Base-by-base conservation (phyloP, 306 rosid species). In the Rosa persica region DNA sequence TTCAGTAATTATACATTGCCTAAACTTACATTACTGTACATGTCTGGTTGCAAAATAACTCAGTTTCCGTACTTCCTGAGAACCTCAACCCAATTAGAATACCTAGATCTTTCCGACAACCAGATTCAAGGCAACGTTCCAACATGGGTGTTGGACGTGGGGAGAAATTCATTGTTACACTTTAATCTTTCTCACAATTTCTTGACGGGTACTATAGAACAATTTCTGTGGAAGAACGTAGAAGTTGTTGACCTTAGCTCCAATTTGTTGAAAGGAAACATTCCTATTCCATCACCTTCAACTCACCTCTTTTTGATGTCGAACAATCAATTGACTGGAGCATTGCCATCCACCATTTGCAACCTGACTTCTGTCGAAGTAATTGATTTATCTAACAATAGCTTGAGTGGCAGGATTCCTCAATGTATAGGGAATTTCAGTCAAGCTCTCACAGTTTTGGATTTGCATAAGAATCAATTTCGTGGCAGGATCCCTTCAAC, bases 111-210 rank as follows among this genome's bases (percentile, higher is more conserved):
- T 51, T 51, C 57, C 7, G 8, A 17, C 22, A 51, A 51, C 22
- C 40, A 72, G 30, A 72, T 72, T 72, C n/a, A 48, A 72, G 75
- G 75, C 23, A 25, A 49, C 6, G 4, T 72, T 72, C 75, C 75
- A 1, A 23, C 42, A 5, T 74, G 77, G 77, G 0, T 74, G 46
- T 74, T 43, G 51, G 60, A 74, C 8, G 67, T 55, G 44, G 61
- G 42, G 11, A 27, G 4, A 30, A 23, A 48, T 71, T 71, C 75
- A 8, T 25, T 71, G 43, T 3, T 0, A 2, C 6, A 27, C 48
- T 19, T 48, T 6, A 34, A 71, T 71, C 75, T 71, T 27, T 71
- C 62, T 48, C 62, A 49, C 61, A 71, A 71, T 34, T 71, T 15
- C 1, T 27, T 71, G 44, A 71, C 27, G 12, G 27, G 27, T 13